Conservation (phyloP, 352 stramenopile genomes). For the Lagenidium sp. region DNA sequence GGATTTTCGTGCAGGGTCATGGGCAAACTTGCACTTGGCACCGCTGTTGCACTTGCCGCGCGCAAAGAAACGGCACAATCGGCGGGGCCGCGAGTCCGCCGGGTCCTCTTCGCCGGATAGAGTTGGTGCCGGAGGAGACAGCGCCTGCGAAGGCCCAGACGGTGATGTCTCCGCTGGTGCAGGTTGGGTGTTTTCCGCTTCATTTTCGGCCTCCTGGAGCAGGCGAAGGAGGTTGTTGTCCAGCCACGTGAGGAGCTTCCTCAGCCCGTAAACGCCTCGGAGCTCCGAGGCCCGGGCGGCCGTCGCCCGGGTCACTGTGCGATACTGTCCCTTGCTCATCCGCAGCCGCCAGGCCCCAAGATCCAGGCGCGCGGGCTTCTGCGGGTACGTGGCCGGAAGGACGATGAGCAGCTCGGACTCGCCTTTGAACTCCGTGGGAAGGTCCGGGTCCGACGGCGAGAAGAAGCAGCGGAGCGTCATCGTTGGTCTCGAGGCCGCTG, state of each 20-base stretch:
- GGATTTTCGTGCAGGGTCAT: no score
- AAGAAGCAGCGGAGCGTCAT: constrained; percentile 32
- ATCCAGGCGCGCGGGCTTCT: constrained; percentile 30
- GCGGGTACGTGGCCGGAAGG: constrained; percentile 45
- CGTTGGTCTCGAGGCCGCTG: background rate
- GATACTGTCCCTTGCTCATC: constrained; percentile 25
- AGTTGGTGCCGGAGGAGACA: no score
- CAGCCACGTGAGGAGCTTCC: constrained; percentile 75
- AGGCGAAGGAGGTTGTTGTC: constrained; percentile 68
- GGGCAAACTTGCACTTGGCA: constrained; percentile 57
- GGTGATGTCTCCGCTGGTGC: no score
- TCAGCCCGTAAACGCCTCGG: constrained; percentile 35
- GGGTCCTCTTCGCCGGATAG: background rate
- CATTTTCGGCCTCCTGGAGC: constrained; percentile 9
- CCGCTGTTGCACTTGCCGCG: constrained; percentile 37
- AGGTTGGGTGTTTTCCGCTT: background rate
- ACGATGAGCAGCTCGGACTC: constrained; percentile 45
- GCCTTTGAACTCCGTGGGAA: constrained; percentile 37
- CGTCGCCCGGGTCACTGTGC: constrained; percentile 25
- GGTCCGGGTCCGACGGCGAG: constrained; percentile 50
- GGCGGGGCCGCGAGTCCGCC: background rate
- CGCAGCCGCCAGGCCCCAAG: constrained; percentile 40
- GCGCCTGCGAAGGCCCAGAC: no score
- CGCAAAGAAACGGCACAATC: constrained; percentile 39
- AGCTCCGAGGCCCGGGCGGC: constrained; percentile 24